Evolutionary conservation across 108 stramenopile species (phyloP), one percentile per base, ranked within the genome.

Genomic region (Fragilariopsis cylindrus): DNA sequence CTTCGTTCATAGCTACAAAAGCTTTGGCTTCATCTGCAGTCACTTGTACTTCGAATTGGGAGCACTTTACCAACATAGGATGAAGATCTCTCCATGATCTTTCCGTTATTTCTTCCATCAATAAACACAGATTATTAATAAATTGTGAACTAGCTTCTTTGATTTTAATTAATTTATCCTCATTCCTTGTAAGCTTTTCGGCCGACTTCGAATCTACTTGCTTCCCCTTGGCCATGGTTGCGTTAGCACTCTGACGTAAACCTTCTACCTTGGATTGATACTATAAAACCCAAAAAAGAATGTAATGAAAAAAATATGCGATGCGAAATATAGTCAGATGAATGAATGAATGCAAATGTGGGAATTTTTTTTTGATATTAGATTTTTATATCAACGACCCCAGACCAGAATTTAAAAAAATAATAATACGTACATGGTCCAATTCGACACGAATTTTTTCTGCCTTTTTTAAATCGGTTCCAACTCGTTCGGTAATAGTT

Each of bases 41-140:
- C 39, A 90, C 45, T 0, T 90, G 91, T 43, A 84, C 75, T 62
- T 93, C 92, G 50, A 93, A 93, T 67, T 93, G 92, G 0, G 85
- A 72, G 64, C 88, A 72, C 71, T 93, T 93, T 60, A 93, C 78
- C 76, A 93, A 63, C 48, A 93, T 53, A 0, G 92, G 92, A 70
- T 93, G 90, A 71, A 93, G 69, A 70, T 93, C 92, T 63, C 88
- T 79, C 92, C 92, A 93, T 12, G 84, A 85, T 9, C 92, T 79
- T 6, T 90, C 87, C 65, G 89, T 87, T 16, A 91, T 80, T 80
- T 93, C 92, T 40, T 91, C 90, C 80, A 93, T 87, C 21, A 90
- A 71, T 9, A 86, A 75, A 57, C 89, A 93, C 69, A 90, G 65
- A 64, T 88, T 82, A 50, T 73, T 70, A 8, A 85, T 76, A 64